Evolutionary conservation across 2,329 filamentous ascomycete species (phyloP).

Genomic region (Penicillium glabrum): DNA sequence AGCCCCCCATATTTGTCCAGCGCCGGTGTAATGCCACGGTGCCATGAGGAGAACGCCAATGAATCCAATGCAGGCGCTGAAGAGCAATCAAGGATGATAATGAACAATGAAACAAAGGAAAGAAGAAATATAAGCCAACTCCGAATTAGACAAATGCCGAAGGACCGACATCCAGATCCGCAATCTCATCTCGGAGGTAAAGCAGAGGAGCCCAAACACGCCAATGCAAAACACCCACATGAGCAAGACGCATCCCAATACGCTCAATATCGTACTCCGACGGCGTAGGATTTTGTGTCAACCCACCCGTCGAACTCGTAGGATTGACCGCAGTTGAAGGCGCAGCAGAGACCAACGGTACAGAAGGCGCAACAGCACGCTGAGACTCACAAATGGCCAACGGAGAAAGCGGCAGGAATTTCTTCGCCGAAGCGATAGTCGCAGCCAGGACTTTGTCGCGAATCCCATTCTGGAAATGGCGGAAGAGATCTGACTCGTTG

Average conservation of each 20-base stretch:
- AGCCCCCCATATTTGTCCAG: conserved; percentile 2
- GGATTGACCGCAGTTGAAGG: not conserved
- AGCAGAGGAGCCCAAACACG: conserved; percentile 78
- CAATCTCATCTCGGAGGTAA: conserved; percentile 51
- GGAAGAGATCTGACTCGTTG: conserved; percentile 32
- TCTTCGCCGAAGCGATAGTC: conserved; percentile 33
- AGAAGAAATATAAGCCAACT: not conserved
- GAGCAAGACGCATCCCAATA: conserved; percentile 74
- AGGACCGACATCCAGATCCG: conserved; percentile 5
- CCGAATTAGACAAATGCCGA: conserved; percentile 13
- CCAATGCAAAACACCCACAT: conserved; percentile 86
- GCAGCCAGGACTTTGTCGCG: conserved; percentile 33
- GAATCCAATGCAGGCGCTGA: conserved; percentile 18
- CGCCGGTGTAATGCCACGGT: not conserved
- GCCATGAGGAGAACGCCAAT: conserved; percentile 1
- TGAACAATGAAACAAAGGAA: conserved; percentile 1
- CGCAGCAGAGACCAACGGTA: conserved; percentile 5
- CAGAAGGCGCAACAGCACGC: conserved; percentile 23
- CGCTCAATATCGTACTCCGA: conserved; percentile 38
- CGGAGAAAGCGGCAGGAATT: conserved; percentile 43
- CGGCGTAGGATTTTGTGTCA: conserved; percentile 12
- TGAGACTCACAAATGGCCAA: conserved; percentile 47
- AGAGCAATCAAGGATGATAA: conserved; percentile 7
- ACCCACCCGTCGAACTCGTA: not conserved
- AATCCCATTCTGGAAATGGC: conserved; percentile 34